Base-by-base conservation (phyloP, 306 rosid genomes). In the Corylus americana region DNA sequence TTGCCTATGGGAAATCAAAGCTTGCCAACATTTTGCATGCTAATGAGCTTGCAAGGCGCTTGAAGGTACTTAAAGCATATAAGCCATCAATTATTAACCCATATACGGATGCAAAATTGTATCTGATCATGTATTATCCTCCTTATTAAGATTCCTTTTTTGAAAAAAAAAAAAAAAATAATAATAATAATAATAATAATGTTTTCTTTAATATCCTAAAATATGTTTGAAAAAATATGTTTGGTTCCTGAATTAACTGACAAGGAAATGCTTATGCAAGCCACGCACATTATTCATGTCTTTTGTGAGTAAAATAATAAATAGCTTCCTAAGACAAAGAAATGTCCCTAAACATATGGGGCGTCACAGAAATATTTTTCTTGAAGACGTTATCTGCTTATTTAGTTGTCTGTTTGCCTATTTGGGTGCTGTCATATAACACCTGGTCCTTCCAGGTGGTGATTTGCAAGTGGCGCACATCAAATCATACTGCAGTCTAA, bases 11-110 rank as follows among this genome's bases (percentile, higher is more conserved):
- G 62, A 97, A 91, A 75, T 91, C 97, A 69, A 94, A 94, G 85
- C 97, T 94, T 70, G 85, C 97, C 27, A 92, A 94, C 78, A 80
- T 91, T 70, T 80, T 94, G 77, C 97, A 94, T 72, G 93, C 96
- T 25, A 89, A 86, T 29, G 97, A 92, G 85, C 97, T 94, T 71
- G 57, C 97, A 44, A 91, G 90, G 83, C 91, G 86, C 81, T 85
- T 94, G 77, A 89, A 94, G 97, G 97, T 94, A 86, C 35, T 54
- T 18, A 57, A 70, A 20, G 67, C 59, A 17, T 50, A 78, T 57
- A 72, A 37, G 54, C 67, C 71, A 27, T 71, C 74, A 57, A 16
- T 53, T 11, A 11, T 70, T 73, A 37, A 35, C 57, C 63, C 37
- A 79, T 8, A 45, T 22, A 61, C 5, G 11, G 39, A 59, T 48